phyloP scores from a whole-genome alignment of 2,329 filamentous ascomycete genomes.

The Fusarium drepaniforme region DNA sequence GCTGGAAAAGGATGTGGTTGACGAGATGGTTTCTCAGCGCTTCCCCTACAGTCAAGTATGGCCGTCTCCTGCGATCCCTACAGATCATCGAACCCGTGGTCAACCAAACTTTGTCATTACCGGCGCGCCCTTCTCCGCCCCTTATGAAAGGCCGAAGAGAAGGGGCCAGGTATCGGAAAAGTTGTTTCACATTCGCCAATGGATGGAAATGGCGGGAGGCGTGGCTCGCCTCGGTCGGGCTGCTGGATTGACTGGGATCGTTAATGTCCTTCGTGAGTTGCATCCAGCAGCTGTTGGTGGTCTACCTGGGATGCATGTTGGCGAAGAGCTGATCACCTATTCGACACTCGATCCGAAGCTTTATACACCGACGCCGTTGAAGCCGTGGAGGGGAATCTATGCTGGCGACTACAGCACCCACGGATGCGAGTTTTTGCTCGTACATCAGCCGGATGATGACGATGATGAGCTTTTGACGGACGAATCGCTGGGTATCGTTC shows the following conservation, averaged over 20 bases:
- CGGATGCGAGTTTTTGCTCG: constrained; percentile 87
- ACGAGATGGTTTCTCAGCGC: constrained; percentile 42
- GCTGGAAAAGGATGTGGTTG: constrained; percentile 51
- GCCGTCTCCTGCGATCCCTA: constrained; percentile 81
- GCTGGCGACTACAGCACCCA: constrained; percentile 91
- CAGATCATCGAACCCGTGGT: constrained; percentile 63
- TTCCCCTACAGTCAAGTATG: constrained; percentile 72
- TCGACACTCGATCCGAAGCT: constrained; percentile 77
- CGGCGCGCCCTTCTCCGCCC: constrained; percentile 40
- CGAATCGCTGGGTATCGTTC: constrained; percentile 55
- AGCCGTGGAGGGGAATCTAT: constrained; percentile 92
- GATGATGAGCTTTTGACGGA: constrained; percentile 53
- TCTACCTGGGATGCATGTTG: constrained; percentile 60
- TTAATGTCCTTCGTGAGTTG: constrained; percentile 31
- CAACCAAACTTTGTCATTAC: constrained; percentile 35
- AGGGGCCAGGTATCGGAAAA: constrained; percentile 74
- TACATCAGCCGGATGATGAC: constrained; percentile 77
- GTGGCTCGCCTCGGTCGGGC: constrained; percentile 46
- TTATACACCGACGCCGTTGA: constrained; percentile 85
- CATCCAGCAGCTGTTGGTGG: constrained; percentile 23
- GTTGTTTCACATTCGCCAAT: constrained; percentile 80
- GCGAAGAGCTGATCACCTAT: constrained; percentile 71
- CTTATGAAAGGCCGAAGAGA: constrained; percentile 56
- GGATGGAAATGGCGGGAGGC: constrained; percentile 74
- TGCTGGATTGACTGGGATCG: constrained; percentile 34